These are phyloP conservation scores for Zasmidium citrigriseum DNA, from an alignment of 2,329 filamentous ascomycete species.

Conservation along the genomic window DNA sequence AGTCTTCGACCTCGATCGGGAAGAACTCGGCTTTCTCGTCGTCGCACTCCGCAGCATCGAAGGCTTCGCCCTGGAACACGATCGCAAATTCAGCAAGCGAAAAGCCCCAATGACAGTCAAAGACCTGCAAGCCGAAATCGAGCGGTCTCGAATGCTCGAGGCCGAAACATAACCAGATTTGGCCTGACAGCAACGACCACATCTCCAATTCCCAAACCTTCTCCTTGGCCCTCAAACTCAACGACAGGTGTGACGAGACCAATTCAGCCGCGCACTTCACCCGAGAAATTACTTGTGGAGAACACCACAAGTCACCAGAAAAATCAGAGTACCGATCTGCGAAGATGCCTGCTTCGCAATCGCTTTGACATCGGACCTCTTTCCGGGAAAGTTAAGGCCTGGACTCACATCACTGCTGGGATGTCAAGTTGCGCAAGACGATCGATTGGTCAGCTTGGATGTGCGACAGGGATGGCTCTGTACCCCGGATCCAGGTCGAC, in stretches of 20 bases:
- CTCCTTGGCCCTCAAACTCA: background rate
- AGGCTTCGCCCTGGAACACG: slow-evolving; percentile 65
- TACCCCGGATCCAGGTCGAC: background rate
- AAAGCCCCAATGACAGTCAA: slow-evolving; percentile 62
- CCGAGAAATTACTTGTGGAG: background rate
- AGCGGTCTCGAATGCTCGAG: slow-evolving; percentile 26
- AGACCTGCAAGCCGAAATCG: slow-evolving; percentile 62
- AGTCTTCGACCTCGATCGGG: slow-evolving; percentile 92
- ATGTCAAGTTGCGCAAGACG: too few species aligned
- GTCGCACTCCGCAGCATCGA: slow-evolving; percentile 80
- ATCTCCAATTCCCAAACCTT: background rate
- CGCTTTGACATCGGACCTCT: background rate
- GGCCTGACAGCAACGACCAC: too few species aligned
- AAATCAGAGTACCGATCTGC: background rate
- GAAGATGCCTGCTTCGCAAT: background rate
- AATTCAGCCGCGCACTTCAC: background rate
- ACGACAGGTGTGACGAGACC: too few species aligned
- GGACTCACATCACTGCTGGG: background rate
- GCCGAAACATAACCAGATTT: slow-evolving; percentile 1
- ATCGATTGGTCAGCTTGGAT: background rate
- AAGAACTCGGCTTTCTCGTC: slow-evolving; percentile 90
- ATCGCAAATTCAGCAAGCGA: slow-evolving; percentile 51
- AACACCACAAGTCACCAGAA: background rate
- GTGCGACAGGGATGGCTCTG: background rate
- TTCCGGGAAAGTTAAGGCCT: background rate